Evolutionary conservation across 1,284 basidiomycete genomes (phyloP), one percentile per base, ranked within the genome.

Genomic region (Waitea zeae): DNA sequence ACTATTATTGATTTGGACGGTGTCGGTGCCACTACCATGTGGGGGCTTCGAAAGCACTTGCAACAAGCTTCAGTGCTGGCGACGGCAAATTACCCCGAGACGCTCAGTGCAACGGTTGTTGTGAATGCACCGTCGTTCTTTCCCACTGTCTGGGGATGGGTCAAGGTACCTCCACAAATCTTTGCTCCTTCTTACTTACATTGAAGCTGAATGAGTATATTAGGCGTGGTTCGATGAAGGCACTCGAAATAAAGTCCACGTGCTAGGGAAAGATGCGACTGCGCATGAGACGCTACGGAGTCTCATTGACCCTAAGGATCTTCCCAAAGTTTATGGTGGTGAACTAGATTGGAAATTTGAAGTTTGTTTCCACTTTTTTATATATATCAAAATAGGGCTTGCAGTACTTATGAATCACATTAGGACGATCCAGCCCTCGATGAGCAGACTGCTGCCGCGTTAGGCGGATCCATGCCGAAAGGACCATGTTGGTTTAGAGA

Each of bases 51-150:
- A 12, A 54, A 49, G 31, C 80, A 82, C 48, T 62, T 86, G 9
- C 73, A 79, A 43, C 71, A 83, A 45, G 75, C 81, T 0, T 74
- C 74, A 13, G 62, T 58, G 12, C 61, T 86, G 33, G 78, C 76
- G 1, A 80, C 77, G 0, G 76, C 76, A 13, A 75, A 83, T 44
- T 84, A 83, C 47, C 80, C 82, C 2, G 81, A 86, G 50, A 80
- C 76, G 1, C 53, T 81, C 27, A 58, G 62, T 44, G 62, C 61
- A 13, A 69, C 74, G 41, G 72, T 62, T 15, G 56, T 86, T 36
- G 70, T 86, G 30, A 83, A 83, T 40, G 70, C 77, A 0, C 82
- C 82, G 0, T 57, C 67, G 0, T 86, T 80, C 56, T 83, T 83
- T 48, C 67, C 74, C 1, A 80, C 73, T 1, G 59, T 81, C 14